Conservation (phyloP, 345 rosid species). For the Linum usitatissimum region DNA sequence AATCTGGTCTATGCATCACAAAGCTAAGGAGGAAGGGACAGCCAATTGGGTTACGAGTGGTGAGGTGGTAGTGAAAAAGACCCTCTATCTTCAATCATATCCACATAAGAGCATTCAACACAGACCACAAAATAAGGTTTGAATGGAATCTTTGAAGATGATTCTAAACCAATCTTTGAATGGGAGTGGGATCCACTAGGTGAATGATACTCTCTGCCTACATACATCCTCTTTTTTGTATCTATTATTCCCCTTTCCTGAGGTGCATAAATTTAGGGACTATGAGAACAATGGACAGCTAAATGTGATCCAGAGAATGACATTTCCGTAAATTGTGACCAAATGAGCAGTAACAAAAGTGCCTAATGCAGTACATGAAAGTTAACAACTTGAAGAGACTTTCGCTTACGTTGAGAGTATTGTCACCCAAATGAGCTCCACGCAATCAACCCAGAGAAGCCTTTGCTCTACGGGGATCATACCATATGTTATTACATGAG, state of each 20-base stretch:
- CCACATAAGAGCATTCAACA: conserved; percentile 3
- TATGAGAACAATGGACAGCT: not conserved
- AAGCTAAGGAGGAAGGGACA: conserved; percentile 7
- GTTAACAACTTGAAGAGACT: not conserved
- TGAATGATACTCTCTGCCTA: not conserved
- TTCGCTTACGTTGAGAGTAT: conserved; percentile 83
- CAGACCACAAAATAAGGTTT: conserved; percentile 1
- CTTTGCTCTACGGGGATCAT: conserved; percentile 85
- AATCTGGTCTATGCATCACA: not conserved
- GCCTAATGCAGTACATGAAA: not conserved
- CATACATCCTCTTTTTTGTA: not conserved
- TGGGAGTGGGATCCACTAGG: not conserved
- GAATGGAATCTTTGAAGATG: conserved; percentile 1
- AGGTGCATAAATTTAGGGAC: not conserved
- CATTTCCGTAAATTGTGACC: not conserved
- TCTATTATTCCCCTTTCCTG: not conserved
- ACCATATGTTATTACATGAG: conserved; percentile 90
- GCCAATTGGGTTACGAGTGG: conserved; percentile 1
- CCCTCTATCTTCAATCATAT: conserved; percentile 8
- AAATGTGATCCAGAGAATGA: not conserved
- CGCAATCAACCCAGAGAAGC: conserved; percentile 94
- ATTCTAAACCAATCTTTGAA: not conserved
- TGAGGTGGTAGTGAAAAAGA: conserved; percentile 1
- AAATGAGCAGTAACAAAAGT: not conserved
- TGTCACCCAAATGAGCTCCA: conserved; percentile 97